These are phyloP conservation scores for Macrolepiota dolichaula DNA, from an alignment of 768 basidiomycete genomes.

Conservation along the genomic window DNA sequence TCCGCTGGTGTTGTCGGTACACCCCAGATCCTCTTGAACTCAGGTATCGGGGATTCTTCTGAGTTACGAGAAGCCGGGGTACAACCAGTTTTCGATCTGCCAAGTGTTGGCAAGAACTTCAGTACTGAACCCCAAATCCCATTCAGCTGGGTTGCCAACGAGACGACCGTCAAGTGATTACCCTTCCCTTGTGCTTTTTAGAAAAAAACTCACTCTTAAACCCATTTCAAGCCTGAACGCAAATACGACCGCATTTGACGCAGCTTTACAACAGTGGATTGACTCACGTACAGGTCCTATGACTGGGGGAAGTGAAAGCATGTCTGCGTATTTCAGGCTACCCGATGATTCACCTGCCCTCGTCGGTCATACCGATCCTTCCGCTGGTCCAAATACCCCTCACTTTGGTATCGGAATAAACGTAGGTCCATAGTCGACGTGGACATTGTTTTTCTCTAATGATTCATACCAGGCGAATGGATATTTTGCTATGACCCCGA, in stretches of 20 bases:
- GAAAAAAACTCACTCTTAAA: neutral
- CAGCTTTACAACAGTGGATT: slow-evolving; percentile 6
- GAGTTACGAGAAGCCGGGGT: neutral
- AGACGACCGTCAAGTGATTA: neutral
- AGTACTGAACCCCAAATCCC: neutral
- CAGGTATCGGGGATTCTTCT: slow-evolving; percentile 1
- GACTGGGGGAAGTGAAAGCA: slow-evolving; percentile 3
- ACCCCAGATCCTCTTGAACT: slow-evolving; percentile 4
- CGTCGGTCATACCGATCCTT: slow-evolving; percentile 9
- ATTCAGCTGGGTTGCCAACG: slow-evolving; percentile 5
- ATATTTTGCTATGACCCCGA: neutral
- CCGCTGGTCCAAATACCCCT: slow-evolving; percentile 13
- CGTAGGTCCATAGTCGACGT: neutral
- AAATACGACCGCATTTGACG: neutral
- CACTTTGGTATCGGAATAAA: slow-evolving; percentile 10
- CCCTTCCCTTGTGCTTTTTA: too few relatives aligned
- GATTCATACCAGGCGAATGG: neutral
- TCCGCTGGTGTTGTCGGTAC: slow-evolving; percentile 5
- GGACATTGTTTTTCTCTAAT: too few relatives aligned
- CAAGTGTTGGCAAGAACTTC: slow-evolving; percentile 6
- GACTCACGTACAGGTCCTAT: neutral
- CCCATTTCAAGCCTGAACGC: neutral
- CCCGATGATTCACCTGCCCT: slow-evolving; percentile 1
- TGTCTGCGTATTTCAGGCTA: slow-evolving; percentile 1
- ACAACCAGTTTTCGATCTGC: neutral